Conservation (phyloP, 371 early-diverging fungal genomes). For the Capillidium rhysosporum region DNA sequence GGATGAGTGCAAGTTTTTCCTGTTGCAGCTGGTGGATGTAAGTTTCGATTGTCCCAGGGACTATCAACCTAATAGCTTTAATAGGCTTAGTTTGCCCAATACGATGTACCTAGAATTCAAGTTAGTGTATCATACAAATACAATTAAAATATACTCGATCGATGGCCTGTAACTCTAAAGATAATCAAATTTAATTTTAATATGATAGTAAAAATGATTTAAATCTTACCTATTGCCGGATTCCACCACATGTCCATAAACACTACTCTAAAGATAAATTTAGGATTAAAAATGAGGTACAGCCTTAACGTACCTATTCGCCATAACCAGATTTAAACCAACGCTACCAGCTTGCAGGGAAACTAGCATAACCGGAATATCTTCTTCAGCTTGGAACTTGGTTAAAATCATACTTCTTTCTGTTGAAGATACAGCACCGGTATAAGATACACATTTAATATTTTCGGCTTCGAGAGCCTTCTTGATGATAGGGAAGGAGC, state of each 20-base stretch:
- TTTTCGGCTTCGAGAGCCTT: conserved; percentile 28
- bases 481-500: conserved; percentile 9
- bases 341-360: conserved; percentile 76
- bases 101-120: background rate
- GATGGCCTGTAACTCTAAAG: conserved; percentile 75
- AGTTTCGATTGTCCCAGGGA: too few relatives aligned
- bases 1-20: too few relatives aligned
- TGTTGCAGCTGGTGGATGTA: too few relatives aligned
- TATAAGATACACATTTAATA: conserved; percentile 15
- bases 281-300: background rate
- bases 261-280: background rate
- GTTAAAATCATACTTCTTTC: conserved; percentile 35
- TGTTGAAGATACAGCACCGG: conserved; percentile 40
- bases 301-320: conserved; percentile 28
- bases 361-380: conserved; percentile 47
- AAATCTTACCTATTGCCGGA: too few relatives aligned
- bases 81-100: too few relatives aligned
- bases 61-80: too few relatives aligned
- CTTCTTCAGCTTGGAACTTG: conserved; percentile 21
- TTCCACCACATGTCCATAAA: conserved; percentile 26
- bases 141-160: conserved; percentile 57
- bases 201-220: too few relatives aligned
- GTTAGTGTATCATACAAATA: background rate
- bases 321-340: conserved; percentile 71
- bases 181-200: too few relatives aligned